Evolutionary conservation across 805 yeast genomes (phyloP).

Genomic region (Metschnikowia noctiluminum): DNA sequence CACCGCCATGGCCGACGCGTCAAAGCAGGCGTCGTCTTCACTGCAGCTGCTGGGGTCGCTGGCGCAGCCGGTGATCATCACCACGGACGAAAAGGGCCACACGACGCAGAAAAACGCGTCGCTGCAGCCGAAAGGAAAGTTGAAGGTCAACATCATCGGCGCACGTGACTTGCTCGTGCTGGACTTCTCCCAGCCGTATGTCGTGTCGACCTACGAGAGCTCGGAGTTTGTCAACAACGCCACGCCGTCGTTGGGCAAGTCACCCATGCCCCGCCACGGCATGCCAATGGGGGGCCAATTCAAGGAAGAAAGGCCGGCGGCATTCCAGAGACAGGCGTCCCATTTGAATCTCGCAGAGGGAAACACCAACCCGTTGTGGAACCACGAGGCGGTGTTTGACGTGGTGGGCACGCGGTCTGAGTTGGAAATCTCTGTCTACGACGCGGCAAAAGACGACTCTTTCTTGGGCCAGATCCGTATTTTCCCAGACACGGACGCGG

Average conservation of each 20-base stretch:
- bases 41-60: conserved; percentile 11
- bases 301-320: conserved; percentile 26
- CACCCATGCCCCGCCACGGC: conserved; percentile 21
- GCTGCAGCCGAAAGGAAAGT: conserved; percentile 69
- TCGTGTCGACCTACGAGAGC: conserved; percentile 87
- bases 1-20: background rate
- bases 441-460: conserved; percentile 73
- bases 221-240: conserved; percentile 87
- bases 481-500: conserved; percentile 50
- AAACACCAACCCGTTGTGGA: conserved; percentile 71
- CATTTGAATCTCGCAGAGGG: conserved; percentile 29
- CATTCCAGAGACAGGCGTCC: conserved; percentile 39
- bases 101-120: conserved; percentile 23
- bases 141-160: conserved; percentile 75
- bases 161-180: conserved; percentile 66
- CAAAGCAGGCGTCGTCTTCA: background rate
- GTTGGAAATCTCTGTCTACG: conserved; percentile 88
- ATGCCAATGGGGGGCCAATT: conserved; percentile 14
- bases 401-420: conserved; percentile 82
- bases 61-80: conserved; percentile 30
- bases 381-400: conserved; percentile 89
- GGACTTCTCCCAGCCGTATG: conserved; percentile 70
- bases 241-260: conserved; percentile 49
- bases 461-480: conserved; percentile 84
- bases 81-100: conserved; percentile 41